A percentile compares a stretch with the other conserved stretches of the same genome.
phyloP scores from a whole-genome alignment of 2,329 filamentous ascomycete genomes.

The Monosporascus ibericus region DNA sequence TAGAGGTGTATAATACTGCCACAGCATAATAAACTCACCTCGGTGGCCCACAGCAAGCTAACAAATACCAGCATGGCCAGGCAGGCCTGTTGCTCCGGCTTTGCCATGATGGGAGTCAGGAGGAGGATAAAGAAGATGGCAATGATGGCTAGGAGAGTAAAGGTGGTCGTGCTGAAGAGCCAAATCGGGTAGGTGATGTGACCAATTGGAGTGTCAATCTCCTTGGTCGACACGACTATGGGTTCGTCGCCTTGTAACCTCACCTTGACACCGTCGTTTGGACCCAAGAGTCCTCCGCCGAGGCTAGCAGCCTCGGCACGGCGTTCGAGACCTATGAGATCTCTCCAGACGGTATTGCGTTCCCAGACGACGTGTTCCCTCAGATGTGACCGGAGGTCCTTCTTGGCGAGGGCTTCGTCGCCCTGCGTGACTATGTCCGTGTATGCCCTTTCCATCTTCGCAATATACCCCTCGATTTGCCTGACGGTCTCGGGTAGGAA shows the following conservation, averaged over 20 bases:
- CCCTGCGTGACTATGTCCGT: constrained; percentile 76
- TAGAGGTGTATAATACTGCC: not conserved
- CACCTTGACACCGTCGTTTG: constrained; percentile 60
- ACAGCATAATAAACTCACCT: constrained; percentile 49
- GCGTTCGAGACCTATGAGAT: constrained; percentile 96
- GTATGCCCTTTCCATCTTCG: constrained; percentile 72
- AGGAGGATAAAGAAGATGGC: constrained; percentile 70
- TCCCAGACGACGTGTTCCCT: constrained; percentile 98
- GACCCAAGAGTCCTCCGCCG: constrained; percentile 76
- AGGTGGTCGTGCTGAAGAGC: constrained; percentile 77
- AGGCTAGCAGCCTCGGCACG: constrained; percentile 92
- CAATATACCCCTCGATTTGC: constrained; percentile 64
- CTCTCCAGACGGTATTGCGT: constrained; percentile 95
- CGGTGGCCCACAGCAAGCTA: constrained; percentile 91
- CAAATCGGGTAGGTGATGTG: constrained; percentile 70
- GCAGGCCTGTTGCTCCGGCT: constrained; percentile 90
- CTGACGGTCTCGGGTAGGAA: constrained; percentile 71
- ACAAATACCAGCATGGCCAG: constrained; percentile 90
- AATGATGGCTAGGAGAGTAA: constrained; percentile 65
- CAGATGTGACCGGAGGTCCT: constrained; percentile 83
- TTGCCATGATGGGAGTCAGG: constrained; percentile 73
- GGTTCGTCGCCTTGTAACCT: constrained; percentile 81
- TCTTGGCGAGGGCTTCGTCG: constrained; percentile 68
- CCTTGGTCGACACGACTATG: constrained; percentile 54
- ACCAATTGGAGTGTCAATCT: constrained; percentile 74